Percentiles rank a stretch among this genome's conserved stretches.
phyloP scores from a whole-genome alignment of 352 stramenopile genomes.

The Pythium diclinum region DNA sequence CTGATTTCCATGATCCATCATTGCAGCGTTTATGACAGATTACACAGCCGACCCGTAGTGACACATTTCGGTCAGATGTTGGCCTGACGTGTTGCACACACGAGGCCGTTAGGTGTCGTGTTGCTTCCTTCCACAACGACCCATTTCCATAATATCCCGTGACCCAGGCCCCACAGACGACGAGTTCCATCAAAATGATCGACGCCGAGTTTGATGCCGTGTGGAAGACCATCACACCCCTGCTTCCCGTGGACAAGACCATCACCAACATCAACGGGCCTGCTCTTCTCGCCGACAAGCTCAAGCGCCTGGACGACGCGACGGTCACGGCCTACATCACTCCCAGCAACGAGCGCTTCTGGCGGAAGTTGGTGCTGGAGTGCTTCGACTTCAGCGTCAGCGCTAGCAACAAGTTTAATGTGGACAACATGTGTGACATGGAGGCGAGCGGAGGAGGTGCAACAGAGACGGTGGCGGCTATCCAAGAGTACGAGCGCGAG shows the following conservation, averaged over 20 bases:
- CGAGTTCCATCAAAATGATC: background rate
- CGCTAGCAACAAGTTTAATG: background rate
- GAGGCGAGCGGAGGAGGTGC: background rate
- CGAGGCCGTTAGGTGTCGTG: too few relatives aligned
- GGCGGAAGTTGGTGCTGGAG: background rate
- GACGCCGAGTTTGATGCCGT: background rate
- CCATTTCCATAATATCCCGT: background rate
- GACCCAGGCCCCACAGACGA: background rate
- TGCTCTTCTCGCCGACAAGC: background rate
- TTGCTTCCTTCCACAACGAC: background rate
- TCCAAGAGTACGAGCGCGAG: background rate
- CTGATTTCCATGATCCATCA: too few relatives aligned
- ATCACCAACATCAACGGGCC: slow-evolving; percentile 3
- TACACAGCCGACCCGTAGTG: too few relatives aligned
- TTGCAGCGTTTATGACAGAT: too few relatives aligned
- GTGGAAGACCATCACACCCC: background rate
- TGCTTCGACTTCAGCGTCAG: background rate
- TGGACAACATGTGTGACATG: background rate
- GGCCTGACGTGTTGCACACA: too few relatives aligned
- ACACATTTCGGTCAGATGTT: too few relatives aligned
- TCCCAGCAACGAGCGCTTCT: slow-evolving; percentile 1
- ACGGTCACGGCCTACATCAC: background rate
- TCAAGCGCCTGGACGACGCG: background rate
- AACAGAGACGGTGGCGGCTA: background rate
- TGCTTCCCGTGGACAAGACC: slow-evolving; percentile 2